Evolutionary conservation across 2,329 filamentous ascomycete species (phyloP).

Genomic region (Ophiostoma montium): DNA sequence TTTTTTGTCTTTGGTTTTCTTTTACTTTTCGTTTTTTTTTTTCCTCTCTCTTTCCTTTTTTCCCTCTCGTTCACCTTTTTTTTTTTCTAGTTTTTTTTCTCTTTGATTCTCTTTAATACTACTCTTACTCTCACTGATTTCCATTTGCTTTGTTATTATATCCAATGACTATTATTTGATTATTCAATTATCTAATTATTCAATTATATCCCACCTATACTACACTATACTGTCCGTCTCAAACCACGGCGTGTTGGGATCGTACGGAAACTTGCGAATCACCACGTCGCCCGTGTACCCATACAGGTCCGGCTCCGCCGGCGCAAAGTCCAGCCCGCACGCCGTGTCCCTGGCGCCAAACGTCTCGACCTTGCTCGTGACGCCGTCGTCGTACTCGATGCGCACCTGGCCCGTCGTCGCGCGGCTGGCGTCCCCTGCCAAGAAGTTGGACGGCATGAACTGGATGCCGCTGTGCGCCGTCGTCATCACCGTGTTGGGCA

Average conservation of each 20-base stretch:
- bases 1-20: background rate
- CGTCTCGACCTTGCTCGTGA: constrained; percentile 2
- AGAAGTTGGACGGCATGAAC: constrained; percentile 32
- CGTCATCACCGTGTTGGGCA: constrained; percentile 39
- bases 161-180: no score
- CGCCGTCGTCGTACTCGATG: constrained; percentile 15
- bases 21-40: background rate
- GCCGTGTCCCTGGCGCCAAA: constrained; percentile 8
- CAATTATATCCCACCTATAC: background rate
- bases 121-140: no score
- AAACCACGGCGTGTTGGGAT: constrained; percentile 22
- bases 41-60: background rate
- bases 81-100: background rate
- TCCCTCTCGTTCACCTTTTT: background rate
- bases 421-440: constrained; percentile 24
- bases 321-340: constrained; percentile 7
- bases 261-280: constrained; percentile 24
- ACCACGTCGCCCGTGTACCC: constrained; percentile 19
- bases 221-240: constrained; percentile 18
- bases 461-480: constrained; percentile 29
- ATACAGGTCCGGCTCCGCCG: constrained; percentile 10
- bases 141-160: no score
- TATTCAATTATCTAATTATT: background rate
- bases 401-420: constrained; percentile 26
- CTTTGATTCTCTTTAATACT: no score